A percentile compares a stretch with the other conserved stretches of the same genome.
These are phyloP conservation scores for Passiflora organensis DNA, from an alignment of 345 rosid genomes.

Conservation along the genomic window DNA sequence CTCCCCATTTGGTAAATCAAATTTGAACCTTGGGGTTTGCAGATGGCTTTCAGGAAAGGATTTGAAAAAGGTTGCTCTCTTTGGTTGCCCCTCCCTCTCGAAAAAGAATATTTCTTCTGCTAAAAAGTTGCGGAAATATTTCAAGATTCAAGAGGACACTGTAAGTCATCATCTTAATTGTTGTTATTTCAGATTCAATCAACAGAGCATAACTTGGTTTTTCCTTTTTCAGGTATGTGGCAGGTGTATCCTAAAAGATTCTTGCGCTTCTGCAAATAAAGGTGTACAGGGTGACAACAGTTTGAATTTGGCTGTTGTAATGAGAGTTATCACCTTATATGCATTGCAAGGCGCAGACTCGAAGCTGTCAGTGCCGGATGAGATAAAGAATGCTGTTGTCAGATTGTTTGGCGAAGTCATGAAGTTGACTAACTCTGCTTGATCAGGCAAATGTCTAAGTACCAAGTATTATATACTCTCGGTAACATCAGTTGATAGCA, in stretches of 20 bases:
- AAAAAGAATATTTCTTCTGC: slow-evolving; percentile 53
- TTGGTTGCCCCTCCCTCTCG: slow-evolving; percentile 66
- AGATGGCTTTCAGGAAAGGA: slow-evolving; percentile 81
- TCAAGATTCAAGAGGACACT: slow-evolving; percentile 54
- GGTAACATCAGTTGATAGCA: neutral
- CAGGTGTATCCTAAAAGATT: slow-evolving; percentile 49
- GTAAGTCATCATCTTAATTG: slow-evolving; percentile 32
- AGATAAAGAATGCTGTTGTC: slow-evolving; percentile 45
- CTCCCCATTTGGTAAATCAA: neutral
- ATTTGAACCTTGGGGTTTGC: slow-evolving; percentile 17
- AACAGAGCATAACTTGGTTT: neutral
- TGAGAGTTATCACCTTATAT: slow-evolving; percentile 56
- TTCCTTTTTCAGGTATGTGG: slow-evolving; percentile 53
- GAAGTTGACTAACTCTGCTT: slow-evolving; percentile 42
- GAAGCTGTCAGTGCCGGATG: slow-evolving; percentile 43
- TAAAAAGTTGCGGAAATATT: slow-evolving; percentile 60
- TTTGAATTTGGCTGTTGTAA: slow-evolving; percentile 45
- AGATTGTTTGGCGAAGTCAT: slow-evolving; percentile 46
- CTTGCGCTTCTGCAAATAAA: slow-evolving; percentile 60
- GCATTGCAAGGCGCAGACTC: slow-evolving; percentile 49
- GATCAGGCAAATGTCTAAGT: neutral
- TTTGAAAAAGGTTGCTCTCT: slow-evolving; percentile 52
- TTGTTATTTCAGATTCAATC: neutral
- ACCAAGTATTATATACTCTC: neutral
- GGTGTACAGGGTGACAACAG: slow-evolving; percentile 38